These are phyloP conservation scores for Metschnikowia peoriensis DNA, from an alignment of 805 yeast species.

Conservation along the genomic window DNA sequence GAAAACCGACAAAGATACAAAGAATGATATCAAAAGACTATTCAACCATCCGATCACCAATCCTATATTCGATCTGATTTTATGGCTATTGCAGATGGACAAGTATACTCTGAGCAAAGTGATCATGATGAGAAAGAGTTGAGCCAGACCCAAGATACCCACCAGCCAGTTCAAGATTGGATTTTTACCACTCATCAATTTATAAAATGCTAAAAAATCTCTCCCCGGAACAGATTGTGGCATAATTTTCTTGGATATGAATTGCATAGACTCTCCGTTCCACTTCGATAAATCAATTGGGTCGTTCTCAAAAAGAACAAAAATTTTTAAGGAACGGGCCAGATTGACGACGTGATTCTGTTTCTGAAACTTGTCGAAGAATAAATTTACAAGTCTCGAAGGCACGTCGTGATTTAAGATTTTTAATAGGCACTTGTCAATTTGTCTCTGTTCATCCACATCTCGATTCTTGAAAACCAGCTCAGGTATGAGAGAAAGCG, in stretches of 20 bases:
- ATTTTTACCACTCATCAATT: not conserved
- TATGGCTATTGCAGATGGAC: constrained; percentile 33
- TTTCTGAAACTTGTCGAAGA: constrained; percentile 24
- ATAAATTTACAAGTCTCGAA: constrained; percentile 22
- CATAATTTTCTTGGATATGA: not conserved
- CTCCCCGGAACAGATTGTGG: not conserved
- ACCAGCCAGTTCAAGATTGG: constrained; percentile 1
- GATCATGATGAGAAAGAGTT: constrained; percentile 7
- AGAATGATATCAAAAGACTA: constrained; percentile 23
- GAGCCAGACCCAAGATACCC: not conserved
- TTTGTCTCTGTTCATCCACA: constrained; percentile 4
- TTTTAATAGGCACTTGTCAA: constrained; percentile 17
- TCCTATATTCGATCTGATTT: constrained; percentile 35
- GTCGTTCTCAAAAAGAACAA: not conserved
- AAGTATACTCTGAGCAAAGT: constrained; percentile 24
- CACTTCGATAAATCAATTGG: not conserved
- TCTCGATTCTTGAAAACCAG: not conserved
- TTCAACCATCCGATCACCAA: constrained; percentile 37
- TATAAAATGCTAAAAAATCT: not conserved
- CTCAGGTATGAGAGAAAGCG: constrained; percentile 9
- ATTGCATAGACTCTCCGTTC: not conserved
- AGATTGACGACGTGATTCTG: constrained; percentile 30
- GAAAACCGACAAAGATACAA: constrained; percentile 27
- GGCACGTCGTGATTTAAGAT: constrained; percentile 28
- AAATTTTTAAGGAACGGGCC: constrained; percentile 16